Evolutionary conservation across 2,329 filamentous ascomycete species (phyloP), one percentile per base, ranked within the genome.

Genomic region (Microsporum ferrugineum): DNA sequence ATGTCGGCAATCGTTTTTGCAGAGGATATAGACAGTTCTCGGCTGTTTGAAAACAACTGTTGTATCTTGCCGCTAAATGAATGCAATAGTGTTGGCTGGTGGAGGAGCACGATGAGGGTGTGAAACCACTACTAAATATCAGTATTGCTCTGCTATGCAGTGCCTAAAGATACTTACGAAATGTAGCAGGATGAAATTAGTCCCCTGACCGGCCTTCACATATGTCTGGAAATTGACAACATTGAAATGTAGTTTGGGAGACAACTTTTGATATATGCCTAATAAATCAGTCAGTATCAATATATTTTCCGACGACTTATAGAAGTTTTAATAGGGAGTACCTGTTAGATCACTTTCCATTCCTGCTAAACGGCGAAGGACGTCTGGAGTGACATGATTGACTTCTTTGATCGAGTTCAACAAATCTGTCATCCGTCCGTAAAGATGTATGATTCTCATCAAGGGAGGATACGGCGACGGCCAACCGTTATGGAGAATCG

Each of bases 1-100:
- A 95, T 95, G 67, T 95, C 90, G 38, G 89, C 89, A 63, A 95
- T 94, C 0, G 90, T 95, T 76, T 95, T 95, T 10, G 90, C 91
- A 29, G 89, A 92, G 12, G 88, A 91, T 87, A 92, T 91, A 63
- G 88, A 89, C 3, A 85, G 69, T 70, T 94, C 89, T 61, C 88
- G 85, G 65, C 89, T 94, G 69, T 94, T 89, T 0, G 87, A 84
- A 41, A 90, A 84, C 0, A 95, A 78, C 61, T 90, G 87, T 57
- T 89, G 80, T 59, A 88, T 85, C 27, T 78, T 77, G 1, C 82
- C 83, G 66, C 84, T 84, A 61, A 94, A 91, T 0, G 88, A 88
- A 56, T 89, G 88, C 59, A 95, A 77, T 1, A 95, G 76, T 0
- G 89, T 92, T 0, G 90, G 90, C 65, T 92, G 89, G 69, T 95